Evolutionary conservation across 345 rosid genomes (phyloP), one percentile per base, ranked within the genome.

Genomic region (Alliaria petiolata): DNA sequence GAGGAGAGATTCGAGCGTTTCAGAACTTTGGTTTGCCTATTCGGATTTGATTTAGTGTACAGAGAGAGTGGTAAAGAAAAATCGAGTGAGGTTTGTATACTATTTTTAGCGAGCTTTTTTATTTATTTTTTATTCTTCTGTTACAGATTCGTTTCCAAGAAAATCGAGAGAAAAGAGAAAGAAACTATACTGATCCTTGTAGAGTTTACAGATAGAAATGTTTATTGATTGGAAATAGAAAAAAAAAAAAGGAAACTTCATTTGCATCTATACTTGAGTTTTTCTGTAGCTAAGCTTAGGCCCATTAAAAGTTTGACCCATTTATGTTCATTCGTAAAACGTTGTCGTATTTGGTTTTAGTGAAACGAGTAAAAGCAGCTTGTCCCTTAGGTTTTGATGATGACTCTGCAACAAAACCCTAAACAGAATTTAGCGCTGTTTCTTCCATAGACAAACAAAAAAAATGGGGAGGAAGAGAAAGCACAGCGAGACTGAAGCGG

Each of bases 11-110:
- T 46, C 82, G 85, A 81, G 73, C 89, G 42, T 95, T 80, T 83
- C 95, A 95, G 66, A 95, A 95, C 83, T 91, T 95, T 67, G 97
- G 99, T 66, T 76, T 91, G 85, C 95, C 97, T 5, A 69, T 87
- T 81, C 85, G 85, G 76, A 78, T 81, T 35, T 82, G 68, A 84
- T 51, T 8, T 30, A 40, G 62, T 74, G 62, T 67, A 66, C 54
- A 65, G 72, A 58, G 72, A n/a, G n/a, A 49, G 78, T 74, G 66
- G 13, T 62, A 40, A 73, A 72, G 70, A 55, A 65, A 22, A 65
- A 66, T 57, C 45, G 82, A 85, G 82, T 83, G 96, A 80, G 87
- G 83, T 82, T 80, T 88, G 90, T 85, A n/a, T n/a, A 82, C 76
- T 75, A 78, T 83, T 74, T 56, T 51, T 84, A 85, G 84, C 45